Evolutionary conservation across 23 red algal genomes (phyloP), one percentile per base, ranked within the genome.

Genomic region (Gracilaria domingensis): DNA sequence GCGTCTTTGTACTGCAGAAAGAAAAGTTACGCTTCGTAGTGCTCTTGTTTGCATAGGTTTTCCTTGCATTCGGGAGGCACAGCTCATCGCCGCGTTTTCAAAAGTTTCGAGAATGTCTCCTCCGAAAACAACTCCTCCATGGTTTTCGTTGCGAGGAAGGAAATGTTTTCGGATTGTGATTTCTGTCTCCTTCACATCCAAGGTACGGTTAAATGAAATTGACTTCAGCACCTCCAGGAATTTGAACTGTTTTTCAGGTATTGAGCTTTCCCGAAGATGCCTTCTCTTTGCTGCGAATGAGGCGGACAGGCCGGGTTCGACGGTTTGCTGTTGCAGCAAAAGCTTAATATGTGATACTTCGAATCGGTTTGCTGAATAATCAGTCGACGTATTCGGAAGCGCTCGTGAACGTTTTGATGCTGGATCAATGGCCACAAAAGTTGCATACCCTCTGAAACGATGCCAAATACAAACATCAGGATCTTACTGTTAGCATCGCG

Each of bases 151-250:
- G 42, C 67, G 83, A 25, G 83, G 83, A 24, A 87, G 69, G 24
- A 87, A 87, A 12, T 87, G 83, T 54, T 87, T 87, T 51, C 83
- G 83, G 33, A 87, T 73, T 8, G 11, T 59, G 30, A 87, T 57
- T 47, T 47, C 29, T 26, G 80, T 83, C 39, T 64, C 51, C n/a
- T 13, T 18, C 38, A 66, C 57, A 40, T 75, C 17, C 69, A 75
- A 3, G 17, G 45, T 32, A n/a, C 39, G 35, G 17, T 30, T 66
- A 57, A 83, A 83, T 14, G 80, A 39, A 28, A 62, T 24, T 7
- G 50, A 32, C 28, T 45, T 13, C 4, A 83, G 61, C 40, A 8
- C 23, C 24, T 83, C 56, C 17, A 83, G 16, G 39, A 25, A 18
- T 1, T 75, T 8, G 8, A 45, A 2, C 14, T 75, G 37, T 18